Conservation (phyloP, 805 yeast genomes). For the Wickerhamiella kazuoi region DNA sequence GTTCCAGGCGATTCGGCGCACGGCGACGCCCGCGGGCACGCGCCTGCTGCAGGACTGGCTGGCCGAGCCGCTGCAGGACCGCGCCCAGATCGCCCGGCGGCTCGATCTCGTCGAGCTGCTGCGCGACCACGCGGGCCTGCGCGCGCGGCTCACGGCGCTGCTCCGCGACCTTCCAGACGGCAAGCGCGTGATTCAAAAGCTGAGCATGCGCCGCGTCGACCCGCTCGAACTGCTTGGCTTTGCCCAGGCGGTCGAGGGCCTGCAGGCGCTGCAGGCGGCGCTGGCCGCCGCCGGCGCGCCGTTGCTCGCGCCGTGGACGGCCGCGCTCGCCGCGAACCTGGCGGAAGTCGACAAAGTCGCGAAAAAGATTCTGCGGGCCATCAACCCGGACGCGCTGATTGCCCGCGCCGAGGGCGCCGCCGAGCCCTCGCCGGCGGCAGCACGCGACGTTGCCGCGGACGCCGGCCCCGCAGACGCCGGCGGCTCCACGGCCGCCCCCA, state of each 20-base stretch:
- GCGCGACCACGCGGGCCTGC: slow-evolving; percentile 23
- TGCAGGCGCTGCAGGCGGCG: slow-evolving; percentile 18
- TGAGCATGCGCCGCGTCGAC: slow-evolving; percentile 26
- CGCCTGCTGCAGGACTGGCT: slow-evolving; percentile 69
- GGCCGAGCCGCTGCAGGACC: slow-evolving; percentile 54
- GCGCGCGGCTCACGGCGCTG: slow-evolving; percentile 42
- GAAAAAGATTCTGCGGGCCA: slow-evolving; percentile 24
- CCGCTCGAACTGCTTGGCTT: slow-evolving; percentile 29
- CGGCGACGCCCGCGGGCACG: slow-evolving; percentile 69
- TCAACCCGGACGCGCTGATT: slow-evolving; percentile 24
- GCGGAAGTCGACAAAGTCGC: slow-evolving; percentile 23
- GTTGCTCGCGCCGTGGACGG: slow-evolving; percentile 1
- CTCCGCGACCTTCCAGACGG: slow-evolving; percentile 38
- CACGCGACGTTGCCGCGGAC: no score
- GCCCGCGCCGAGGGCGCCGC: slow-evolving; percentile 17
- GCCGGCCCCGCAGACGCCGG: no score
- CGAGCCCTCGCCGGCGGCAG: slow-evolving; percentile 8
- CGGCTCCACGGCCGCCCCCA: no score
- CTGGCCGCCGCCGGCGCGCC: slow-evolving; percentile 3
- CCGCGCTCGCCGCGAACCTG: slow-evolving; percentile 12
- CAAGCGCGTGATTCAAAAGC: slow-evolving; percentile 21
- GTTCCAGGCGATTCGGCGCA: slow-evolving; percentile 48
- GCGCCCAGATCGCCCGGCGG: slow-evolving; percentile 36
- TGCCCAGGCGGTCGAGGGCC: slow-evolving; percentile 25
- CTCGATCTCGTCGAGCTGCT: slow-evolving; percentile 35